phyloP scores from a whole-genome alignment of 768 basidiomycete species.

The Panus rudis region DNA sequence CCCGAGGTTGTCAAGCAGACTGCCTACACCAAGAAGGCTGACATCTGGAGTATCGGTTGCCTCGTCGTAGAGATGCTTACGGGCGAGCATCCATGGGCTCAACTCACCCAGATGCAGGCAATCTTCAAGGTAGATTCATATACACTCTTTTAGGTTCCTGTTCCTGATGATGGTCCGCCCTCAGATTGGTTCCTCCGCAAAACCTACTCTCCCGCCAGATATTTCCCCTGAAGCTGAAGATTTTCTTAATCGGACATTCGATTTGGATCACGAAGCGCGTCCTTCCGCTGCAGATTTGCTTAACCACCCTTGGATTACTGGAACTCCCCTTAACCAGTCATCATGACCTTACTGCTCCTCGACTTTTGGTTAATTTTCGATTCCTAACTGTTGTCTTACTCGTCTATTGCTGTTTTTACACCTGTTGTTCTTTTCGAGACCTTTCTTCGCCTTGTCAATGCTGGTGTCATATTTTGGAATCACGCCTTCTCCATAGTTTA shows the following conservation, averaged over 20 bases:
- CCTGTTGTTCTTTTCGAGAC: background rate
- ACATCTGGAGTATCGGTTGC: slow-evolving; percentile 96
- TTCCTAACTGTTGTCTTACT: background rate
- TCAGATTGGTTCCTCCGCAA: slow-evolving; percentile 88
- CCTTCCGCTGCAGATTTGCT: slow-evolving; percentile 75
- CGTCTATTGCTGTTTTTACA: background rate
- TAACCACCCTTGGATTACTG: slow-evolving; percentile 64
- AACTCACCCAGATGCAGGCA: slow-evolving; percentile 97
- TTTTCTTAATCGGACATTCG: slow-evolving; percentile 83
- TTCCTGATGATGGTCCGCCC: background rate
- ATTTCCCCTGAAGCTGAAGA: slow-evolving; percentile 84
- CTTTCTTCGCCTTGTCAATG: slow-evolving; percentile 3
- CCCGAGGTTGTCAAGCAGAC: slow-evolving; percentile 98
- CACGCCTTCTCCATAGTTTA: too few species aligned
- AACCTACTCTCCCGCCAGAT: slow-evolving; percentile 85
- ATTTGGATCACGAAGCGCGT: slow-evolving; percentile 72
- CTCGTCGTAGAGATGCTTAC: slow-evolving; percentile 96
- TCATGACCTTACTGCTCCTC: background rate
- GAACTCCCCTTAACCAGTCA: too few species aligned
- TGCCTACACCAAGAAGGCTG: slow-evolving; percentile 84
- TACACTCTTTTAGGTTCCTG: background rate
- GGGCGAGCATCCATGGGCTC: slow-evolving; percentile 92
- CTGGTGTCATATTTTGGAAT: slow-evolving; percentile 1
- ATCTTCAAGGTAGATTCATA: slow-evolving; percentile 75
- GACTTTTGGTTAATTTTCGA: background rate